Evolutionary conservation across 129 eudicot species (phyloP), one percentile per base, ranked within the genome.

Genomic region (Silybum marianum): DNA sequence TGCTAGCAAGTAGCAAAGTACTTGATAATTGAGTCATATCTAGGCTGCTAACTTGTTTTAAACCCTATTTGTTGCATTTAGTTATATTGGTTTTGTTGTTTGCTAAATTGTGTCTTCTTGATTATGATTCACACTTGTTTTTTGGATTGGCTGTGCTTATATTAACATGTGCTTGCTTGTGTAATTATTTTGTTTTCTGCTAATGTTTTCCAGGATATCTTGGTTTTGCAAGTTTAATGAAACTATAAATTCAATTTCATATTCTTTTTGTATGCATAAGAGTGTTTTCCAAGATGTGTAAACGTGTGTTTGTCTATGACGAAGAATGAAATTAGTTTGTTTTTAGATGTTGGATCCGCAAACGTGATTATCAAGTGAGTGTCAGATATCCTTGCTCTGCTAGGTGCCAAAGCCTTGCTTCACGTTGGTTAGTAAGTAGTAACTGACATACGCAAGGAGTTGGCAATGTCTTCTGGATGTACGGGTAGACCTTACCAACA

Each of bases 31-130:
- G 51, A 63, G 39, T 63, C 26, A 19, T 63, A 63, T 38, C 4
- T n/a, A 65, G 32, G 72, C 81, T 62, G 81, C 24, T 65, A 77
- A 77, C 72, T 63, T 77, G 71, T 77, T 39, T 22, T 25, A 3
- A 39, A 9, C 18, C n/a, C 8, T 22, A 21, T 11, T 58, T 72
- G 32, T 18, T 28, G 44, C 78, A 16, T 48, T 9, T 7, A 74
- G 42, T 51, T 74, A 8, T 74, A 8, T 14, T 74, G 25, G 6
- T 25, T 25, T 26, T 74, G 78, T 48, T 74, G 26, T 62, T 62
- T 62, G 13, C 69, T 62, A 21, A 22, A 8, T 62, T 7, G 4
- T 62, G 13, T n/a, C 13, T 70, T 70, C 74, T 18, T 70, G 74
- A 70, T 39, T 34, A 70, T n/a, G 69, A 62, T 7, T 19, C 2